Conservation (phyloP, 2,329 filamentous ascomycete genomes). For the Alternaria sp. region DNA sequence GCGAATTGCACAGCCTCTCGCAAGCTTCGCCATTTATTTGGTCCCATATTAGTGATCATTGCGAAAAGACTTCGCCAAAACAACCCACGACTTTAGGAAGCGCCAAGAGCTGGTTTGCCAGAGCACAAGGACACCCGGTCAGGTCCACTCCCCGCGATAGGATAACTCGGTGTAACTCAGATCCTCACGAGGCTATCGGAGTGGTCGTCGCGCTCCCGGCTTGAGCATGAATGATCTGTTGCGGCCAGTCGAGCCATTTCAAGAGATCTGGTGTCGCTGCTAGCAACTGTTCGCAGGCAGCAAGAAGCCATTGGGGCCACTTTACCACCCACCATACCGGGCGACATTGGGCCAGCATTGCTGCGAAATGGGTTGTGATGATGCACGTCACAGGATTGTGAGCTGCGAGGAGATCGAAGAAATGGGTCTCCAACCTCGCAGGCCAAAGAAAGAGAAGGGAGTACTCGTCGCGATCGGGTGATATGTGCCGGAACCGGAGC, state of each 20-base stretch:
- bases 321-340: constrained; percentile 36
- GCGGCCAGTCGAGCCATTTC: constrained; percentile 38
- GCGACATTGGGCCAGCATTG: constrained; percentile 28
- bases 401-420: constrained; percentile 30
- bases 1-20: neutral
- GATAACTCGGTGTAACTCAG: neutral
- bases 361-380: constrained; percentile 36
- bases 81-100: neutral
- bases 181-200: neutral
- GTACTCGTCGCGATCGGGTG: constrained; percentile 29
- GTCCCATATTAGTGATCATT: neutral
- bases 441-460: constrained; percentile 36
- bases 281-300: constrained; percentile 29
- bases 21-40: neutral
- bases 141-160: neutral
- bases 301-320: constrained; percentile 38
- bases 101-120: neutral
- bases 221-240: constrained; percentile 20
- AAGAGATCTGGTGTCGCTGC: constrained; percentile 33
- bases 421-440: constrained; percentile 26
- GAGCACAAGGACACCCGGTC: neutral
- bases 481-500: constrained; percentile 22
- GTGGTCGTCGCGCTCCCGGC: neutral
- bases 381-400: constrained; percentile 39
- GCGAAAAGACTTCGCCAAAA: neutral